Percentiles rank a stretch among this genome's conserved stretches.
Evolutionary conservation across 768 basidiomycete species (phyloP).

Genomic region (Lentinus tigrinus): DNA sequence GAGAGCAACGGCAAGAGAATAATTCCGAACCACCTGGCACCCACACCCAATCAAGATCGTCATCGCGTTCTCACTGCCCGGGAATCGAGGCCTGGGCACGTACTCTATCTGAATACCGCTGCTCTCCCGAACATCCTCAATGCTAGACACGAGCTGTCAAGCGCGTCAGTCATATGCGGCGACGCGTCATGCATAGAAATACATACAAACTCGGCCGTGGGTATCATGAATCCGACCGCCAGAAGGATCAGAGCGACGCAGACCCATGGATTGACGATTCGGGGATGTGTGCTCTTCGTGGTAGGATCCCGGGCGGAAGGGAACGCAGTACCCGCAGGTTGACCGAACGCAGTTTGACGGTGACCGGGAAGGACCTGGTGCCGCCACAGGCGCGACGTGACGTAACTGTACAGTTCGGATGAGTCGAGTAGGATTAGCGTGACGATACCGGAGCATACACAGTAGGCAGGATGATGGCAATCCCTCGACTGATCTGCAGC

Average conservation of each 20-base stretch:
- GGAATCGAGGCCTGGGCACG: slow-evolving; percentile 14
- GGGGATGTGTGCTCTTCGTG: slow-evolving; percentile 39
- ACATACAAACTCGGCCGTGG: slow-evolving; percentile 70
- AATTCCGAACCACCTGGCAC: slow-evolving; percentile 75
- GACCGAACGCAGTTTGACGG: no score
- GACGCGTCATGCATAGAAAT: no score
- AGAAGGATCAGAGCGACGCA: slow-evolving; percentile 51
- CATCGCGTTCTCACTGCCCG: background rate
- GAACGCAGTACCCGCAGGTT: no score
- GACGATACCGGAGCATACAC: slow-evolving; percentile 54
- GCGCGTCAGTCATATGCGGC: background rate
- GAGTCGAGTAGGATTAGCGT: no score
- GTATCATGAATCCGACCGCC: slow-evolving; percentile 60
- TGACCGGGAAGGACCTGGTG: slow-evolving; percentile 72
- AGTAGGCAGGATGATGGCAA: slow-evolving; percentile 59
- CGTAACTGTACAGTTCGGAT: slow-evolving; percentile 44
- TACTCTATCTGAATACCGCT: slow-evolving; percentile 53
- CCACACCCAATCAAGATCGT: no score
- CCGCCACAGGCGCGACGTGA: slow-evolving; percentile 65
- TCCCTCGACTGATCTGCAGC: slow-evolving; percentile 62
- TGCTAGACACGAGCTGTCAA: slow-evolving; percentile 59
- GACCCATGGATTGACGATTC: slow-evolving; percentile 60
- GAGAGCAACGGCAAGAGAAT: slow-evolving; percentile 71
- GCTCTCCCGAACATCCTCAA: slow-evolving; percentile 50
- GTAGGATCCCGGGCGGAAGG: slow-evolving; percentile 35